Conservation (phyloP, 345 rosid genomes). For the Dipteronia sinensis region DNA sequence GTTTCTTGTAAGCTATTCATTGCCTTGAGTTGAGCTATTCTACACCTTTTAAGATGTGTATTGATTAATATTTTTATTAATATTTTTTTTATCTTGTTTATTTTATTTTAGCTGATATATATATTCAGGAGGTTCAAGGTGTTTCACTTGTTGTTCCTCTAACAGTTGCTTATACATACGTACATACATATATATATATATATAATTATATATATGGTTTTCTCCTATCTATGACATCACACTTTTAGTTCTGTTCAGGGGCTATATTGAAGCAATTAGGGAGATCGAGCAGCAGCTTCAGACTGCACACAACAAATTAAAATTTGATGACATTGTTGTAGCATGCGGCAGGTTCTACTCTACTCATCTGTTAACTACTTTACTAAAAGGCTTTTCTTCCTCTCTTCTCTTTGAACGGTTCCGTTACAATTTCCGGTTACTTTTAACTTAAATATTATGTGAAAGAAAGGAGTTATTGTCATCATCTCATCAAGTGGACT, state of each 20-base stretch:
- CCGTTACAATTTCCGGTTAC: not conserved
- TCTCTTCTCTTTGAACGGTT: not conserved
- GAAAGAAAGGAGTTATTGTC: constrained; percentile 1
- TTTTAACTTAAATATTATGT: not conserved
- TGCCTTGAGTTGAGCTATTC: not conserved
- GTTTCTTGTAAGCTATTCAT: constrained; percentile 2
- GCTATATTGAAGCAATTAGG: constrained; percentile 80
- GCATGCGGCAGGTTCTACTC: constrained; percentile 94
- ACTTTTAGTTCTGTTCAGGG: constrained; percentile 51
- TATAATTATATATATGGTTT: too few species aligned
- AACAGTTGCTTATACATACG: not conserved
- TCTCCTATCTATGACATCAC: not conserved
- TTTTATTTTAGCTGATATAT: not conserved
- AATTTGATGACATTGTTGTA: constrained; percentile 84
- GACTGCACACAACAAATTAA: constrained; percentile 34
- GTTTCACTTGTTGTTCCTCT: not conserved
- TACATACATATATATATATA: too few species aligned
- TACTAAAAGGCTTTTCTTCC: not conserved
- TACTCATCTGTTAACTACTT: constrained; percentile 12
- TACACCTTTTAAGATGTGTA: not conserved
- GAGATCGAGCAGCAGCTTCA: constrained; percentile 88
- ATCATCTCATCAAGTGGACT: not conserved
- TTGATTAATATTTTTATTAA: not conserved
- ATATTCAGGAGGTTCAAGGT: not conserved
- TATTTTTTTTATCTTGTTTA: not conserved